Base-by-base conservation (phyloP, 2,329 filamentous ascomycete genomes). In the Botrytis squamosa region DNA sequence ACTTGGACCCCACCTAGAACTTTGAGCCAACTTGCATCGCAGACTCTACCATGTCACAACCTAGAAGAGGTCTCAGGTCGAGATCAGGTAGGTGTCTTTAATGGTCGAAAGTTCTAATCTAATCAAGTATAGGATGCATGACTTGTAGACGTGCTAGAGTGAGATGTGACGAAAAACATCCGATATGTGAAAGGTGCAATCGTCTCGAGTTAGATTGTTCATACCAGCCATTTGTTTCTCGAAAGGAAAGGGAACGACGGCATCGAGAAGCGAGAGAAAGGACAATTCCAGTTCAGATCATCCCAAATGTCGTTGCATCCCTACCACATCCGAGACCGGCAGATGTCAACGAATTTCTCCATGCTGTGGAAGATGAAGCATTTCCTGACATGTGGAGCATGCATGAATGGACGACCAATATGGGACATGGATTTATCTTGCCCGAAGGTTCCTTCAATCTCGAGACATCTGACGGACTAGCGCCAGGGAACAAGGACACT, bases 121-220 rank as follows among this genome's bases (percentile, higher is more conserved):
- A 59, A 72, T n/a, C 5, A 7, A 18, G 42, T 4, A 36, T 67
- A 72, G 70, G 62, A 20, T 72, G 49, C 12, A 66, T 72, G 46
- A 72, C 70, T 25, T 67, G 70, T 38, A 72, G 60, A 66, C 62
- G 62, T 40, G 62, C 60, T 16, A 67, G 62, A 57, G 70, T 72
- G 62, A 59, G 49, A 67, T 72, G 70, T 20, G 38, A 59, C 33
- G 46, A 72, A 22, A 38, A 66, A 59, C 62, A 57, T 59, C 70
- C 70, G 38, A 59, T 67, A 38, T 72, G 62, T 49, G 46, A 72
- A 52, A 46, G 62, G 20, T 72, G 62, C 20, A 36, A 46, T 38
- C 46, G 62, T 33, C 18, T 72, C 36, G 70, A 22, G 8, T 40
- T 62, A 33, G 20, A 57, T 20, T 72, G 70, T 16, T 65, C 29